Base-by-base conservation (phyloP, 2,329 filamentous ascomycete species). In the Cladophialophora psammophila region DNA sequence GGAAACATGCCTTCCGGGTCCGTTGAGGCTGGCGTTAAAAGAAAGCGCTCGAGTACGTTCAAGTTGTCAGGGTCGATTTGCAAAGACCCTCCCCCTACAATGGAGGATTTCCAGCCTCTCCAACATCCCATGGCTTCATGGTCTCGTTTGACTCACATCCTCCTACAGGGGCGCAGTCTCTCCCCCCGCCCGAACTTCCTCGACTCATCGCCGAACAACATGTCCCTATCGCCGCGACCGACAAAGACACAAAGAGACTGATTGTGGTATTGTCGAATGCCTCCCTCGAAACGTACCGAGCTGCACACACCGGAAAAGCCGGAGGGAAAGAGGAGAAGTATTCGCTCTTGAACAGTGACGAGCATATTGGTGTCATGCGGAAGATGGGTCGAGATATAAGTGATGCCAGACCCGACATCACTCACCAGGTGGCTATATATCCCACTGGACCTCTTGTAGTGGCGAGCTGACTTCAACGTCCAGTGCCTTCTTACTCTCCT, bases 341-440 rank as follows among this genome's bases (percentile, higher is more conserved):
- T 81, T 96, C 94, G 69, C 85, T 99, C 60, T 89, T 99, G 76
- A 99, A 99, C 85, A 97, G 94, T 80, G 95, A 99, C 77, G 95
- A 99, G 81, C 95, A 99, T 79, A 99, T 99, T 74, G 95, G 95
- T 70, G 91, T 98, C 72, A 97, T 99, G 93, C 91, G 95, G 76
- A 99, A 98, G 85, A 98, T 98, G 94, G 96, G 96, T 79, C 88
- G 95, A 74, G 95, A 99, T 78, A 98, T 99, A 72, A 97, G 94
- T 79, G 95, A 99, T 81, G 95, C 95, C 68, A 89, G 95, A 74
- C 95, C 95, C 53, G 95, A 99, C 80, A 99, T 99, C 76, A 97
- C 95, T 54, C 95, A 99, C 79, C 95, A 98, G 92, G 94, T 97
- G 87, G 65, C 63, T 69, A 66, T 65, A 56, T 48, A 65, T 65